Conservation (phyloP, 2,329 filamentous ascomycete species). For the Verticillium nubilum region DNA sequence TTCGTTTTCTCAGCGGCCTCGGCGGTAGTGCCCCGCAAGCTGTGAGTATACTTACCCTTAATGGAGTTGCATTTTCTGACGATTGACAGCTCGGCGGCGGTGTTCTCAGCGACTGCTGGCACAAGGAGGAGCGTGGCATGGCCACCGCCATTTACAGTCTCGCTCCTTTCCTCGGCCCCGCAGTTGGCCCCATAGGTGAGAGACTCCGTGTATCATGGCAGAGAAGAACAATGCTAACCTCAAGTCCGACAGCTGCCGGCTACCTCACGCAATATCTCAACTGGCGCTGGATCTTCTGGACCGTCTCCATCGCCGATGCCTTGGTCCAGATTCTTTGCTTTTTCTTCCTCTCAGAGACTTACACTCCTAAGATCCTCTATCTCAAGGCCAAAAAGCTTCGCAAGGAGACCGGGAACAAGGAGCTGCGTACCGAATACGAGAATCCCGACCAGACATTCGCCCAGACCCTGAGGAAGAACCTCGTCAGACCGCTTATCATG, state of each 20-base stretch:
- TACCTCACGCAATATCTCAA: conserved; percentile 28
- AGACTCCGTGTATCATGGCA: not conserved
- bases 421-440: conserved; percentile 22
- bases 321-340: conserved; percentile 27
- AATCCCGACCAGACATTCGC: conserved; percentile 16
- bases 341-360: conserved; percentile 32
- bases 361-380: conserved; percentile 24
- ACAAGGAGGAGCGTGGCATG: conserved; percentile 30
- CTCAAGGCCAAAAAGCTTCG: conserved; percentile 20
- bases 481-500: conserved; percentile 42
- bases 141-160: conserved; percentile 27
- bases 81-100: conserved; percentile 32
- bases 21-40: conserved; percentile 41
- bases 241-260: conserved; percentile 23
- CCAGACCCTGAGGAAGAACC: conserved; percentile 19
- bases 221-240: not conserved
- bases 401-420: conserved; percentile 20
- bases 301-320: conserved; percentile 30
- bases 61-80: not conserved
- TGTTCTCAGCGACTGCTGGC: conserved; percentile 42
- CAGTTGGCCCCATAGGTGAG: conserved; percentile 32
- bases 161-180: conserved; percentile 36
- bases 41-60: conserved; percentile 14
- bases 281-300: conserved; percentile 42
- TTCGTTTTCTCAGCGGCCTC: conserved; percentile 42